Percentiles rank a stretch among this genome's conserved stretches.
Evolutionary conservation across 805 yeast species (phyloP).

Genomic region (Pichia cabralensis): DNA sequence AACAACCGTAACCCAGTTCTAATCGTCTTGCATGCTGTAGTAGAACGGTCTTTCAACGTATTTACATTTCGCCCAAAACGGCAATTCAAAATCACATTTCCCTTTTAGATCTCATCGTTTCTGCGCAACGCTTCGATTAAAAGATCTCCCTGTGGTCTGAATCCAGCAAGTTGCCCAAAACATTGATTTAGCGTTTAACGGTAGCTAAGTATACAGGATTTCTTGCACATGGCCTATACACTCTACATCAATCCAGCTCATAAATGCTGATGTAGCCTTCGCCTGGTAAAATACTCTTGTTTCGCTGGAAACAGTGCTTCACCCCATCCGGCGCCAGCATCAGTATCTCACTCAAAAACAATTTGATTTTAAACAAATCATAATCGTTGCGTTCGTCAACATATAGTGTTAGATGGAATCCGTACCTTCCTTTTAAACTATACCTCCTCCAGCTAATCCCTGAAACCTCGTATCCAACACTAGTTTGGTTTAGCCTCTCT

Average conservation of each 20-base stretch:
- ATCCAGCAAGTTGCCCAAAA: too few species aligned
- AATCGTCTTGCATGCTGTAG: too few species aligned
- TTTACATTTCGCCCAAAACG: not conserved
- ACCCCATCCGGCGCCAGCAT: not conserved
- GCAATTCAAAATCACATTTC: not conserved
- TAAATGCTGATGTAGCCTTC: too few species aligned
- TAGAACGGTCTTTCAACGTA: too few species aligned
- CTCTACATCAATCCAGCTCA: too few species aligned
- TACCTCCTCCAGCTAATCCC: conserved; percentile 8
- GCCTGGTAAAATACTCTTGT: conserved; percentile 3
- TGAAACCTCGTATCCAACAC: not conserved
- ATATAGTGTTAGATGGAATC: conserved; percentile 5
- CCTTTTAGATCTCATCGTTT: too few species aligned
- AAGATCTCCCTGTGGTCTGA: too few species aligned
- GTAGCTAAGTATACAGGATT: too few species aligned
- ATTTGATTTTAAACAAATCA: not conserved
- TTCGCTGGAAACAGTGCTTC: conserved; percentile 2
- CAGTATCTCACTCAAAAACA: conserved; percentile 3
- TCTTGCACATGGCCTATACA: too few species aligned
- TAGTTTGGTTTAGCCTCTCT: not conserved
- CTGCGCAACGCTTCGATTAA: too few species aligned
- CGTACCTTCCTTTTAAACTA: not conserved
- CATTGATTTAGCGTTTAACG: too few species aligned
- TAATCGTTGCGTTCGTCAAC: conserved; percentile 3
- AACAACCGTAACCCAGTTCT: too few species aligned